Evolutionary conservation across 768 basidiomycete genomes (phyloP), one percentile per base, ranked within the genome.

Genomic region (Amyloporia xantha): DNA sequence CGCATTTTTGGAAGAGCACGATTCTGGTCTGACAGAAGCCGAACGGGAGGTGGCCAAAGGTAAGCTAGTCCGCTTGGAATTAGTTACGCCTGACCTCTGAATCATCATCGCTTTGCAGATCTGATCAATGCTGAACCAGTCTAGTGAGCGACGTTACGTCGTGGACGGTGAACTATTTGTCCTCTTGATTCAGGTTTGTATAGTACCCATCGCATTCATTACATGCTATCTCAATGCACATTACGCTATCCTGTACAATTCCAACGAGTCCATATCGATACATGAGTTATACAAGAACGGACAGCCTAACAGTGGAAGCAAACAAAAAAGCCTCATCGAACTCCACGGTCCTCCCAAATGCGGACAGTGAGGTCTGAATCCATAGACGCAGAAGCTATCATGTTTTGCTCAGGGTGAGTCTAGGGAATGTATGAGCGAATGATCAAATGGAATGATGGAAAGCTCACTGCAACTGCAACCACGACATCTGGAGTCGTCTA

Each of bases 1-100:
- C 60, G 92, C 91, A 0, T 95, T 95, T 76, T 71, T 97, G 38
- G 92, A 96, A 60, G 93, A 90, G 2, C 89, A 97, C 63, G 93
- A 91, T 67, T 82, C 86, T 5, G 88, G 89, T 15, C 70, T 91
- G 46, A 81, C 84, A 3, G 85, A 87, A 51, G 87, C 81, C 3
- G 86, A 92, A 59, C 81, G 84, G 63, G 77, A 80, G 55, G 76
- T 86, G 19, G 86, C 85, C 5, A 82, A 84, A 67, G 88, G 87
- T 86, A 54, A 53, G 75, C 23, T 45, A 42, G 10, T 49, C 21
- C 12, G 19, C 41, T 41, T 51, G 17, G 30, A 40, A 13, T 28
- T 36, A 38, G 36, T 24, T 43, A 15, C 45, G 37, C 19, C 52
- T 2, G 41, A 17, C 7, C 13, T 17, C 5, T 3, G 26, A 28